Evolutionary conservation across 2,329 filamentous ascomycete species (phyloP).

Genomic region (Talaromyces sp.): DNA sequence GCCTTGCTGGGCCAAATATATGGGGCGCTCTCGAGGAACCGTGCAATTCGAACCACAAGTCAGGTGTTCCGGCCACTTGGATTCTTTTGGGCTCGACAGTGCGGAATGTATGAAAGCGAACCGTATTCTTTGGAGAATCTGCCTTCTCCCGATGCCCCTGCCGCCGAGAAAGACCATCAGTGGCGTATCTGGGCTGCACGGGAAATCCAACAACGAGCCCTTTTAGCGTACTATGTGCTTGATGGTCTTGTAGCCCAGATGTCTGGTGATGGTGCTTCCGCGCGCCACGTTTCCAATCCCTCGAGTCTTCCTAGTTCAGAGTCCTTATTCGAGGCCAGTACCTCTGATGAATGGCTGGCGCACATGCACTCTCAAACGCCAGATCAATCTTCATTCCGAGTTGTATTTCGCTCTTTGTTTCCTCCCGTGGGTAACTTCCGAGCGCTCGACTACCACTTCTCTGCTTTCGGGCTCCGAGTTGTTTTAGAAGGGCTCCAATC

Average conservation of each 20-base stretch:
- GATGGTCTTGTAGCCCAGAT: slow-evolving; percentile 51
- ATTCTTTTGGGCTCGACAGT: slow-evolving; percentile 51
- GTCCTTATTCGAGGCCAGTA: slow-evolving; percentile 44
- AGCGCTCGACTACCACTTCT: slow-evolving; percentile 37
- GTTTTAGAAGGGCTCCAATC: slow-evolving; percentile 50
- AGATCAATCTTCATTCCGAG: slow-evolving; percentile 42
- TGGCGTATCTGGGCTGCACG: slow-evolving; percentile 49
- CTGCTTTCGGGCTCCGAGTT: slow-evolving; percentile 47
- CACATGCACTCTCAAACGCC: slow-evolving; percentile 36
- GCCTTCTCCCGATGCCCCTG: slow-evolving; percentile 35
- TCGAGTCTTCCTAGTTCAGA: slow-evolving; percentile 46
- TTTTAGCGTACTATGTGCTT: slow-evolving; percentile 50
- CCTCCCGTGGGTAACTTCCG: slow-evolving; percentile 33
- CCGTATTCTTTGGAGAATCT: slow-evolving; percentile 37
- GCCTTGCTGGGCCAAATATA: slow-evolving; percentile 50
- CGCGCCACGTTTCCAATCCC: slow-evolving; percentile 47
- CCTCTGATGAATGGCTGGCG: slow-evolving; percentile 45
- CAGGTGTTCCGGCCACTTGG: slow-evolving; percentile 49
- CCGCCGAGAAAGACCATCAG: slow-evolving; percentile 41
- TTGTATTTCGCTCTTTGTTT: slow-evolving; percentile 46
- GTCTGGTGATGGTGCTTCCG: slow-evolving; percentile 46
- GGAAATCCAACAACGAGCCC: slow-evolving; percentile 49
- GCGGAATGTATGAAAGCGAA: slow-evolving; percentile 46
- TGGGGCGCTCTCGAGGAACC: slow-evolving; percentile 48
- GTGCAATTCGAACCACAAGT: slow-evolving; percentile 47